These are phyloP conservation scores for Globisporangium megalacanthum DNA, from an alignment of 352 stramenopile genomes.

Conservation along the genomic window DNA sequence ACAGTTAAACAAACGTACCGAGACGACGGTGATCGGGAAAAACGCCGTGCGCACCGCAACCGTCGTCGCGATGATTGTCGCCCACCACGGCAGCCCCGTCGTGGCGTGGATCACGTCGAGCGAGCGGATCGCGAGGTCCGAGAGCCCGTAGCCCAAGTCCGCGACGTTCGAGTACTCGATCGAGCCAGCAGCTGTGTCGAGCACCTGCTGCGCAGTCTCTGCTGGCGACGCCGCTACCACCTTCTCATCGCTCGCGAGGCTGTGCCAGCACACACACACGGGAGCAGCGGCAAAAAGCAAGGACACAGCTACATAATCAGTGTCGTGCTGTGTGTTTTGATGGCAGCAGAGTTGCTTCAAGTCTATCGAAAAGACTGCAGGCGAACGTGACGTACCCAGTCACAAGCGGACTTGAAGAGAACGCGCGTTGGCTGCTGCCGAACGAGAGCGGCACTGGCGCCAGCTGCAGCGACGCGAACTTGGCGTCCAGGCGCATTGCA, in stretches of 20 bases:
- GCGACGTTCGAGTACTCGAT: conserved; percentile 49
- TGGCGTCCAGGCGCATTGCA: conserved; percentile 30
- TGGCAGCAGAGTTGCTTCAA: not conserved
- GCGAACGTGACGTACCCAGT: conserved; percentile 24
- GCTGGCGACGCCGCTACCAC: conserved; percentile 33
- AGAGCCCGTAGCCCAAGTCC: conserved; percentile 65
- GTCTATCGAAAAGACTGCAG: not conserved
- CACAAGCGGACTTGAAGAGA: conserved; percentile 47
- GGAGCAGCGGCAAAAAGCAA: not conserved
- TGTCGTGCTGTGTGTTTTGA: no score
- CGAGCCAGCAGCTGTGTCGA: conserved; percentile 37
- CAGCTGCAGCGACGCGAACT: conserved; percentile 40
- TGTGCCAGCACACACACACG: conserved; percentile 6
- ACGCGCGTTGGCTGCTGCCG: conserved; percentile 33
- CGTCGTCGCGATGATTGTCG: conserved; percentile 81
- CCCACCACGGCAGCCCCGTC: conserved; percentile 85
- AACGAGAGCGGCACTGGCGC: conserved; percentile 21
- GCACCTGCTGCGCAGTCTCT: conserved; percentile 37
- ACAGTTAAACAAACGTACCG: conserved; percentile 27
- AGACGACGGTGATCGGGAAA: conserved; percentile 75
- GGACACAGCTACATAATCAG: not conserved
- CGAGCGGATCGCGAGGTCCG: conserved; percentile 66
- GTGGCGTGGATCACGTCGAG: conserved; percentile 74
- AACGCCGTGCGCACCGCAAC: conserved; percentile 64
- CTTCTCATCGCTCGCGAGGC: conserved; percentile 39